A percentile compares a stretch with the other conserved stretches of the same genome.
Evolutionary conservation across 2,329 filamentous ascomycete species (phyloP).

Genomic region (Calycina marina): DNA sequence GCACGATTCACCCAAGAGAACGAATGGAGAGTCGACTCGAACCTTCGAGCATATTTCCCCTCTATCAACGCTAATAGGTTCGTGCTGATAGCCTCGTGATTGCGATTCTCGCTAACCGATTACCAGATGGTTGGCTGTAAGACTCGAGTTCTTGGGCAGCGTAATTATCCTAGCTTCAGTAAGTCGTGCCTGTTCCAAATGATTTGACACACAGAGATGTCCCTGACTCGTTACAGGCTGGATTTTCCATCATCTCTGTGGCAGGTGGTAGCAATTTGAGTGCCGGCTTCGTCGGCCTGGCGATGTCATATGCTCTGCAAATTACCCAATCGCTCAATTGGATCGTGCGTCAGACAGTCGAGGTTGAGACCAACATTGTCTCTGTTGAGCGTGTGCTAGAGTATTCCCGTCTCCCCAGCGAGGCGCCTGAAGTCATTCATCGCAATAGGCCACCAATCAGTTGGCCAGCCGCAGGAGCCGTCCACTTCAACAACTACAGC

Average conservation of each 20-base stretch:
- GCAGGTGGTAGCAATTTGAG: slow-evolving; percentile 47
- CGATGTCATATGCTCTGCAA: slow-evolving; percentile 94
- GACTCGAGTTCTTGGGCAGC: slow-evolving; percentile 89
- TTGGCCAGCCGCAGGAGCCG: slow-evolving; percentile 81
- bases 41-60: slow-evolving; percentile 86
- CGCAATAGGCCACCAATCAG: slow-evolving; percentile 74
- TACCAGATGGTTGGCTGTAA: slow-evolving; percentile 85
- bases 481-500: slow-evolving; percentile 88
- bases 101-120: slow-evolving; percentile 4
- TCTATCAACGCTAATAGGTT: slow-evolving; percentile 61
- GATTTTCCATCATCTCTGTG: slow-evolving; percentile 70
- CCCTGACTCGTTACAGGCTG: no score
- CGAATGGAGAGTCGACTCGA: slow-evolving; percentile 93
- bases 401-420: slow-evolving; percentile 79
- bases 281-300: slow-evolving; percentile 71
- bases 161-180: slow-evolving; percentile 82
- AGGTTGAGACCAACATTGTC: slow-evolving; percentile 99
- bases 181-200: no score
- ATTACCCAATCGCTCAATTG: slow-evolving; percentile 97
- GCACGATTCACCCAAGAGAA: slow-evolving; percentile 82
- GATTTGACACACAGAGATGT: no score
- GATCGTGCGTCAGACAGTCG: slow-evolving; percentile 96
- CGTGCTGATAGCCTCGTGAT: slow-evolving; percentile 2
- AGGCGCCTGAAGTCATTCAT: slow-evolving; percentile 87
- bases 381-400: slow-evolving; percentile 96